Evolutionary conservation across 2,329 filamentous ascomycete species (phyloP).

Genomic region (Colletotrichum incanum): DNA sequence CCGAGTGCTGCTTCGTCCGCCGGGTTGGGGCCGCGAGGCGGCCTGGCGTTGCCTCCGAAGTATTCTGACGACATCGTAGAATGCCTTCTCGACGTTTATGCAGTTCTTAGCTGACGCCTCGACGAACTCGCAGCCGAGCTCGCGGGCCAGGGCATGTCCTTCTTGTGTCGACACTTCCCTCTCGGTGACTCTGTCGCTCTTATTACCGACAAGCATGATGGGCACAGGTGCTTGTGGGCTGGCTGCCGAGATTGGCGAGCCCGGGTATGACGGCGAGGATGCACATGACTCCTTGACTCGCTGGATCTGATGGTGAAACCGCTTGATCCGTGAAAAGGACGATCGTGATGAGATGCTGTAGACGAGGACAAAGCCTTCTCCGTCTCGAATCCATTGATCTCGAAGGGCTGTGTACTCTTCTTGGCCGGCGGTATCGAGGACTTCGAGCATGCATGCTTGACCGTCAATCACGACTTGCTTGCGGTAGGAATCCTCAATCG

Average conservation of each 20-base stretch:
- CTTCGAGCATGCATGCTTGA: slow-evolving; percentile 97
- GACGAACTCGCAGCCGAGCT: slow-evolving; percentile 95
- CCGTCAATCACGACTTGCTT: slow-evolving; percentile 95
- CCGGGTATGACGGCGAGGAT: slow-evolving; percentile 82
- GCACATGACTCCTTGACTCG: slow-evolving; percentile 93
- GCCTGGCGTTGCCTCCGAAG: slow-evolving; percentile 85
- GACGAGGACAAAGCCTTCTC: slow-evolving; percentile 96
- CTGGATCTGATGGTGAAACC: slow-evolving; percentile 97
- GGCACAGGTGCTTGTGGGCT: slow-evolving; percentile 80
- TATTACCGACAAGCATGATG: slow-evolving; percentile 87
- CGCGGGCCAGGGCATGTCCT: slow-evolving; percentile 90
- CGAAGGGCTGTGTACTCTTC: slow-evolving; percentile 98
- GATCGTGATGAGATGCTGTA: slow-evolving; percentile 98
- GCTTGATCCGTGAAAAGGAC: slow-evolving; percentile 94
- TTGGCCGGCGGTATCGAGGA: slow-evolving; percentile 96
- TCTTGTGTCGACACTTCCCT: slow-evolving; percentile 97
- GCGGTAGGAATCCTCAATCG: slow-evolving; percentile 89
- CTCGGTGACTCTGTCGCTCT: slow-evolving; percentile 96
- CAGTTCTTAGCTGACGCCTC: slow-evolving; percentile 98
- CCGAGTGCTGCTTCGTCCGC: slow-evolving; percentile 41
- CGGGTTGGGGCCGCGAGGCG: slow-evolving; percentile 56
- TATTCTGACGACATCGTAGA: slow-evolving; percentile 96
- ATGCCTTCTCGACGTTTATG: slow-evolving; percentile 98
- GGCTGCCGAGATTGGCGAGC: slow-evolving; percentile 77
- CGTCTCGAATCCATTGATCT: slow-evolving; percentile 98